Evolutionary conservation across 1,284 basidiomycete genomes (phyloP).

Genomic region (Cutaneotrichosporon sp.): DNA sequence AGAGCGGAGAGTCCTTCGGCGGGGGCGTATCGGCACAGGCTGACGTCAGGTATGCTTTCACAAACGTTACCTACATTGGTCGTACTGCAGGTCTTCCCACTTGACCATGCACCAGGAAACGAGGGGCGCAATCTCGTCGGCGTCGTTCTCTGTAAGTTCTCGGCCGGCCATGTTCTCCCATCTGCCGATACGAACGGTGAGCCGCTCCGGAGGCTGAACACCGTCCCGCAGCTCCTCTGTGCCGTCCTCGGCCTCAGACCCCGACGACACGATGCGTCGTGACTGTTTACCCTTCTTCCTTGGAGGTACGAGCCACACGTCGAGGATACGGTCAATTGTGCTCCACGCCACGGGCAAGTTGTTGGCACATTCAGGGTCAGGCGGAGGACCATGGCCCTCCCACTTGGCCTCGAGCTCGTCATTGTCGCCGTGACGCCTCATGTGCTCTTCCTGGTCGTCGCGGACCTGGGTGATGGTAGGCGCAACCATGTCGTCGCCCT

Average conservation of each 20-base stretch:
- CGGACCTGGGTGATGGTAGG: slow-evolving; percentile 41
- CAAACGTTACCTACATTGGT: slow-evolving; percentile 60
- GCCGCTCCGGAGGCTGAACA: slow-evolving; percentile 24
- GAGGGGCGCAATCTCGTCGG: slow-evolving; percentile 52
- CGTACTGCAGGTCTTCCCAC: slow-evolving; percentile 85
- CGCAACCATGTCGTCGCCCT: slow-evolving; percentile 44
- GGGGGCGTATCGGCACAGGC: slow-evolving; percentile 81
- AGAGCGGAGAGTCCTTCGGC: slow-evolving; percentile 43
- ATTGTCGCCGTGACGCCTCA: slow-evolving; percentile 4
- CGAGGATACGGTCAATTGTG: slow-evolving; percentile 72
- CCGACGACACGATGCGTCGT: slow-evolving; percentile 24
- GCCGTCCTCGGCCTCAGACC: slow-evolving; percentile 19
- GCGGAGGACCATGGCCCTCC: slow-evolving; percentile 36
- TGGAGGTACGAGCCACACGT: slow-evolving; percentile 58
- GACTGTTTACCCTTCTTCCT: slow-evolving; percentile 26
- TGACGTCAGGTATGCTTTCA: slow-evolving; percentile 52
- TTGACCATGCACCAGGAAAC: slow-evolving; percentile 56
- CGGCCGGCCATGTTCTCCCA: slow-evolving; percentile 56
- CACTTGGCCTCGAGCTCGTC: slow-evolving; percentile 18
- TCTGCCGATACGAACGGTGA: slow-evolving; percentile 44
- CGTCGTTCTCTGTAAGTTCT: slow-evolving; percentile 54
- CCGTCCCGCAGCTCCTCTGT: slow-evolving; percentile 26
- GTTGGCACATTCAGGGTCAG: slow-evolving; percentile 59
- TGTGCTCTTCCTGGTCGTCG: slow-evolving; percentile 31
- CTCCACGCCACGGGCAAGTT: slow-evolving; percentile 58